A percentile compares a stretch with the other conserved stretches of the same genome.
Evolutionary conservation across 805 yeast genomes (phyloP).

Genomic region (Lipomyces sp.): DNA sequence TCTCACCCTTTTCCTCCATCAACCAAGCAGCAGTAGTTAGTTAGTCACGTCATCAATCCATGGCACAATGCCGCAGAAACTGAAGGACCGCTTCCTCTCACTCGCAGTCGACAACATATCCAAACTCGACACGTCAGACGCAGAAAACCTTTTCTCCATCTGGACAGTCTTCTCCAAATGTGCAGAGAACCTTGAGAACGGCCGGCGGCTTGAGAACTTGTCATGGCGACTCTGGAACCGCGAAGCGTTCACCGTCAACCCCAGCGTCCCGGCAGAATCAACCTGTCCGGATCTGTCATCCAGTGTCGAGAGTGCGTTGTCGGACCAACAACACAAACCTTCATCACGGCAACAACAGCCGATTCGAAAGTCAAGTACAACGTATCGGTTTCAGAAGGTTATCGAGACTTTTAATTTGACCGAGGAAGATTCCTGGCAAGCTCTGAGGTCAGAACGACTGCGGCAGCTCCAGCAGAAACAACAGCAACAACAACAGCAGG

Average conservation of each 20-base stretch:
- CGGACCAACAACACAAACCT: conserved; percentile 3
- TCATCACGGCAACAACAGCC: background rate
- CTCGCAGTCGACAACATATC: conserved; percentile 35
- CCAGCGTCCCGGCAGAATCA: conserved; percentile 7
- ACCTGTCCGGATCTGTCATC: conserved; percentile 22
- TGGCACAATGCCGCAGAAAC: conserved; percentile 21
- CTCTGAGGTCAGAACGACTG: conserved; percentile 11
- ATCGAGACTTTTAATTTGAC: conserved; percentile 37
- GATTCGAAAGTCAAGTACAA: conserved; percentile 17
- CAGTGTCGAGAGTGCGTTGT: conserved; percentile 19
- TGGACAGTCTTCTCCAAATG: conserved; percentile 48
- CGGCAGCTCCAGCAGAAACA: conserved; percentile 11
- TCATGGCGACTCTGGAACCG: conserved; percentile 49
- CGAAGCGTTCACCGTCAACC: conserved; percentile 31
- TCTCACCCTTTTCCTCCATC: background rate
- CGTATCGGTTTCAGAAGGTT: conserved; percentile 40
- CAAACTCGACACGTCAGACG: conserved; percentile 40
- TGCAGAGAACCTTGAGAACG: conserved; percentile 46
- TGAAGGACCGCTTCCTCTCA: conserved; percentile 37
- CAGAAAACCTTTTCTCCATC: conserved; percentile 40
- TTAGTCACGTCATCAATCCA: background rate
- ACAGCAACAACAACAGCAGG: background rate
- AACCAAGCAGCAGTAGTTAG: background rate
- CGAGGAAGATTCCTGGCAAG: conserved; percentile 29
- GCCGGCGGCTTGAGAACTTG: conserved; percentile 48